phyloP scores from a whole-genome alignment of 257 asterid species.

The Solanum chmielewskii region DNA sequence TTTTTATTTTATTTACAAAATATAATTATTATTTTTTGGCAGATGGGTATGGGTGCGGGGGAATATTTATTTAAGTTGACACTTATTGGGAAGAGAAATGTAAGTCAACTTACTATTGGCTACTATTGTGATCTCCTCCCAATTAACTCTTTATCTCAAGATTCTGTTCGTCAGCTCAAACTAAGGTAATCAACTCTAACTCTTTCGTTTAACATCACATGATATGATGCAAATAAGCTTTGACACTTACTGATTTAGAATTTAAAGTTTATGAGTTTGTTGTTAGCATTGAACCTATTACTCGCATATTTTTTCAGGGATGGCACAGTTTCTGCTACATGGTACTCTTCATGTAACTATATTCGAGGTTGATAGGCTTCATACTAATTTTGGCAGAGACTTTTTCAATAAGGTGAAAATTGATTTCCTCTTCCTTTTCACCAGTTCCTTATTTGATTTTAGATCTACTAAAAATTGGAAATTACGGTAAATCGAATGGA shows the following conservation, averaged over 20 bases:
- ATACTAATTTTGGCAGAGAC: background rate
- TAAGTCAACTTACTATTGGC: background rate
- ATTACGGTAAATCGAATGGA: background rate
- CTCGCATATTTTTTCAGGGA: background rate
- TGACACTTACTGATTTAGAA: background rate
- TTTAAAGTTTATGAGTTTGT: background rate
- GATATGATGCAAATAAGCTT: background rate
- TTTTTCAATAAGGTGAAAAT: slow-evolving; percentile 14
- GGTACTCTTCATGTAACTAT: slow-evolving; percentile 24
- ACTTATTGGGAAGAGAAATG: no score
- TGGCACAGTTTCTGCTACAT: slow-evolving; percentile 27
- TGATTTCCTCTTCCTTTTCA: background rate
- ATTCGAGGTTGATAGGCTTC: slow-evolving; percentile 22
- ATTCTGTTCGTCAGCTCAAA: background rate
- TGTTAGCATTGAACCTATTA: background rate
- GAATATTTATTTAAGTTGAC: no score
- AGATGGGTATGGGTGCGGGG: no score
- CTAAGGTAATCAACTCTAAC: background rate
- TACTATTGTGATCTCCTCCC: background rate
- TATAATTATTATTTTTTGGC: no score
- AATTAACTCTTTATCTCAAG: background rate
- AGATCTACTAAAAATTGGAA: background rate
- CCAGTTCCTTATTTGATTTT: background rate
- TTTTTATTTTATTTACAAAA: no score
- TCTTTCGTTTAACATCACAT: background rate